Evolutionary conservation across 2,329 filamentous ascomycete genomes (phyloP), one percentile per base, ranked within the genome.

Genomic region (Penicillium sp.): DNA sequence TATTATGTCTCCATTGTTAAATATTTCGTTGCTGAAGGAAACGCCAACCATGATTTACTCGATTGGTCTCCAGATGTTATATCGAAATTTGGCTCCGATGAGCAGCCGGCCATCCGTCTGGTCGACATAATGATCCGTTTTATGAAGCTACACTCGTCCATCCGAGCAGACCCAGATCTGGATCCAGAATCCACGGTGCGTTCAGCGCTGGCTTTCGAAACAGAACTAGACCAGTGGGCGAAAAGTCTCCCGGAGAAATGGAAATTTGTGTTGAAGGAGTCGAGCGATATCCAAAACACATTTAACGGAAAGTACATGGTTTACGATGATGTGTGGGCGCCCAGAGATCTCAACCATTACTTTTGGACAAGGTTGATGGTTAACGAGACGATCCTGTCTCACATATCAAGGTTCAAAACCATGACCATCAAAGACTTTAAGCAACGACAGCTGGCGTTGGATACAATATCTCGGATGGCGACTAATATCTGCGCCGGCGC

Each of bases 241-340:
- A 45, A 38, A 2, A 36, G 28, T 13, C 53, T 66, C 16, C 56
- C 60, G 7, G 25, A 50, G 8, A 41, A 51, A 14, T 65, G 57
- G 55, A 22, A 36, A 1, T 61, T 56, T 38, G 40, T 39, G 18
- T 28, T 54, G 8, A 35, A 55, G 42, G 35, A 57, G 16, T 58
- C 54, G 10, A 39, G 46, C 16, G 40, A 61, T n/a, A 20, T 31
- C 22, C 28, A 51, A 4, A 16, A 50, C 18, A 56, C 55, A 8
- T 65, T 62, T 27, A 45, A 58, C 22, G 62, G 62, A 3, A 51
- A 52, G 31, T 60, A 58, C 24, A 55, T 65, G 27, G 20, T 58
- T n/a, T 63, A 64, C 47, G 47, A 59, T 28, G 53, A 62, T 28
- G 20, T 50, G 7, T 67, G 64, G 64, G 49, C 54, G 9, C 48